Percentiles rank a stretch among this genome's conserved stretches.
phyloP scores from a whole-genome alignment of 2,329 filamentous ascomycete species.

The Helotiales sp. region DNA sequence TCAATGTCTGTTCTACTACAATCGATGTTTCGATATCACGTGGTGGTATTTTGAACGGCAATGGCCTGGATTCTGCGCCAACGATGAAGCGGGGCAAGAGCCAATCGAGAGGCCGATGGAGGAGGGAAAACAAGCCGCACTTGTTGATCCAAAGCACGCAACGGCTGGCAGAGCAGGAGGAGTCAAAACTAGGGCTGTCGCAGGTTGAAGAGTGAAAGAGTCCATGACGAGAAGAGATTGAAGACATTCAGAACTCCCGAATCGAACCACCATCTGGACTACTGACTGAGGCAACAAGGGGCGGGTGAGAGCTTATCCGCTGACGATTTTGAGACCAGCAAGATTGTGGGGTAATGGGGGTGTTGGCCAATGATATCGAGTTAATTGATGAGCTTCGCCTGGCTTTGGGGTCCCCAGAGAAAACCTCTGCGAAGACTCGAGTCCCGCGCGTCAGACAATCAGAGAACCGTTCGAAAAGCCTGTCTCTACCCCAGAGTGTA shows the following conservation, averaged over 20 bases:
- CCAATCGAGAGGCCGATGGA: neutral
- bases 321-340: neutral
- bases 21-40: conserved; percentile 1
- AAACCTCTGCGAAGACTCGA: conserved; percentile 7
- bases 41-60: neutral
- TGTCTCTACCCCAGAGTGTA: neutral
- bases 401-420: conserved; percentile 11
- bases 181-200: neutral
- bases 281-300: neutral
- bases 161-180: neutral
- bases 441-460: conserved; percentile 3
- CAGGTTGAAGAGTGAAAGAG: neutral
- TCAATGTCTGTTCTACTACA: neutral
- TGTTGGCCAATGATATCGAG: neutral
- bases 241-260: neutral
- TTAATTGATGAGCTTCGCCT: neutral
- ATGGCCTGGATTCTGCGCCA: neutral
- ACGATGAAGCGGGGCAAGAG: conserved; percentile 3
- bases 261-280: neutral
- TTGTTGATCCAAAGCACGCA: neutral
- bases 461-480: neutral
- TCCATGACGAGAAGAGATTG: neutral
- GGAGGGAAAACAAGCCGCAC: conserved; percentile 3
- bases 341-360: conserved; percentile 9
- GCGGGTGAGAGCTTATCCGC: neutral